Evolutionary conservation across 2,329 filamentous ascomycete species (phyloP).

Genomic region (Phialemonium atrogriseum): DNA sequence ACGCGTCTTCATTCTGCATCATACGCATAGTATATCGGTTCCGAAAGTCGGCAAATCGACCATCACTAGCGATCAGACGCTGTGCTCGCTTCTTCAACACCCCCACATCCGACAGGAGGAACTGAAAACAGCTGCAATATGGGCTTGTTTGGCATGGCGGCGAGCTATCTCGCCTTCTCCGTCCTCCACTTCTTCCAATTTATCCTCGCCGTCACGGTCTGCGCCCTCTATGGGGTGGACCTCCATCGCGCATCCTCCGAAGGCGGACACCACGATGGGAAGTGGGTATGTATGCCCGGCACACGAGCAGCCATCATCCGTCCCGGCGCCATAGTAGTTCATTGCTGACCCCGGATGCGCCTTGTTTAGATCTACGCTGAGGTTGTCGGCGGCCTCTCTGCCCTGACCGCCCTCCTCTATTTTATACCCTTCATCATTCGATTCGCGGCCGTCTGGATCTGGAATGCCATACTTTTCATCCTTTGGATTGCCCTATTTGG

Average conservation of each 20-base stretch:
- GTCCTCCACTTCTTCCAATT: constrained; percentile 69
- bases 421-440: constrained; percentile 53
- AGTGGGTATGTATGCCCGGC: constrained; percentile 51
- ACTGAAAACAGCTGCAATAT: constrained; percentile 25
- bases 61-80: no score
- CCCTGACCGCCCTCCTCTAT: constrained; percentile 57
- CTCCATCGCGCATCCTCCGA: constrained; percentile 45
- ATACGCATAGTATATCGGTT: no score
- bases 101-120: no score
- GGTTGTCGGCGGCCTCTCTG: constrained; percentile 57
- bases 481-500: constrained; percentile 79
- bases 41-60: no score
- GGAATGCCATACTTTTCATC: constrained; percentile 65
- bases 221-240: constrained; percentile 70
- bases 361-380: constrained; percentile 58
- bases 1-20: no score
- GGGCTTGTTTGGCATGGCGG: constrained; percentile 34
- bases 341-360: background rate
- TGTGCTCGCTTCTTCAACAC: no score
- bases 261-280: constrained; percentile 46
- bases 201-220: constrained; percentile 65
- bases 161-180: constrained; percentile 47
- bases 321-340: constrained; percentile 4
- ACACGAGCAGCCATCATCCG: background rate
- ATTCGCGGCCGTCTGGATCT: constrained; percentile 48